Base-by-base conservation (phyloP, 2,329 filamentous ascomycete species). In the Verticillium alfalfae region DNA sequence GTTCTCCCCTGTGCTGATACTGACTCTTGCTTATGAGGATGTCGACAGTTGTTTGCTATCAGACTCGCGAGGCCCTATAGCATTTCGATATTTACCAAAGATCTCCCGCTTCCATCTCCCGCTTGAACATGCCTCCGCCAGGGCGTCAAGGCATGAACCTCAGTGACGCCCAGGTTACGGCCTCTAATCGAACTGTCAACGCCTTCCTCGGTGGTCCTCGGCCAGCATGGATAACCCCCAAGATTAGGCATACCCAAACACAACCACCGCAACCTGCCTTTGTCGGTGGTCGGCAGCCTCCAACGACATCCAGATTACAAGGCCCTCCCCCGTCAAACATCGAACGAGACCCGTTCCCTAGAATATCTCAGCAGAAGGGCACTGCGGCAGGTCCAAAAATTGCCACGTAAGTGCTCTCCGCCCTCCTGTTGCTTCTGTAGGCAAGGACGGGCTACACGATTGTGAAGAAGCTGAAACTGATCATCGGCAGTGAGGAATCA, bases 101-200 rank as follows among this genome's bases (percentile, higher is more conserved):
- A 31, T 31, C 18, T 13, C 18, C n/a, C 3, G 22, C n/a, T 52
- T 3, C 18, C 18, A 18, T 57, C 60, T 49, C 55, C 57, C 34
- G 26, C 34, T 52, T 18, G 45, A 59, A 45, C 2, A 63, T 62
- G 62, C 22, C 37, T 34, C 41, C 59, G 60, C 16, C 26, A 59
- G n/a, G 41, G 65, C 39, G 54, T 16, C 34, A 59, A 60, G 64
- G 63, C 63, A 54, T 64, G 58, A 58, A 63, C 58, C 45, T 26
- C 18, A 52, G 12, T 13, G 45, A 52, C 45, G 45, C 45, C 18
- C 72, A 75, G 63, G 70, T 79, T 62, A 72, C 74, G 34, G 71
- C 71, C 31, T 75, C 75, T 5, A 80, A 80, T 66, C 72, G 74
- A 56, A 79, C 78, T 1, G 59, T 77, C 59, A 76, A 78, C 62